phyloP scores from a whole-genome alignment of 495 filamentous ascomycete species.

The Trichoderma erinaceum region DNA sequence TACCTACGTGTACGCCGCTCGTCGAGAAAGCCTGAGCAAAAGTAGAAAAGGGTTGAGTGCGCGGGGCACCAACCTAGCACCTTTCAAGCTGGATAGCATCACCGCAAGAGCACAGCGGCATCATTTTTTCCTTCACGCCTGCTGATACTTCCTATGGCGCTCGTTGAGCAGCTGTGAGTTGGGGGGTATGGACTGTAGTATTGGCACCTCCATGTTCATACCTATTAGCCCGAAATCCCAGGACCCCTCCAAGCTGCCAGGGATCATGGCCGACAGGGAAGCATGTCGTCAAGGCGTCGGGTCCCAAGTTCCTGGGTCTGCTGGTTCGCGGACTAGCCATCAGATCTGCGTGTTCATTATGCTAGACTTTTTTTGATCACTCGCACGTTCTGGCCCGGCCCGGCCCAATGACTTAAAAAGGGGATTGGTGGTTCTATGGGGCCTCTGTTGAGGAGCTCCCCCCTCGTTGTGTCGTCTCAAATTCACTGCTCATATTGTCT shows the following conservation, averaged over 20 bases:
- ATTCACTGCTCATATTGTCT: background rate
- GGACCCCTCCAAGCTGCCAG: too few species aligned
- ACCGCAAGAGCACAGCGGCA: background rate
- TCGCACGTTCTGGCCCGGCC: background rate
- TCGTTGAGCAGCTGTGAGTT: too few species aligned
- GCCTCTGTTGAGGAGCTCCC: background rate
- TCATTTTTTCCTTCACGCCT: background rate
- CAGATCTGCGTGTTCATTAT: background rate
- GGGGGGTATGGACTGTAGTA: too few species aligned
- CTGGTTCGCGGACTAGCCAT: background rate
- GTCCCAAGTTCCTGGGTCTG: constrained; percentile 1
- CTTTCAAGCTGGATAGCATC: background rate
- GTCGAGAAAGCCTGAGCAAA: background rate
- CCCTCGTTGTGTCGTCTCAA: background rate
- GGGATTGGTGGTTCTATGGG: background rate
- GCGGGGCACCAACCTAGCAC: background rate
- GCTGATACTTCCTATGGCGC: too few species aligned
- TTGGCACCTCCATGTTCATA: too few species aligned
- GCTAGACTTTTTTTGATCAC: background rate
- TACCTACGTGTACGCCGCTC: background rate
- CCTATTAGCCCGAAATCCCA: too few species aligned
- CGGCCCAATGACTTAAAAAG: background rate
- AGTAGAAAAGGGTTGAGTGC: background rate
- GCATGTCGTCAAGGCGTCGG: too few species aligned
- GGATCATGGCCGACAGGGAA: too few species aligned